Evolutionary conservation across 2,329 filamentous ascomycete species (phyloP), one percentile per base, ranked within the genome.

Genomic region (Metarhizium robertsii): DNA sequence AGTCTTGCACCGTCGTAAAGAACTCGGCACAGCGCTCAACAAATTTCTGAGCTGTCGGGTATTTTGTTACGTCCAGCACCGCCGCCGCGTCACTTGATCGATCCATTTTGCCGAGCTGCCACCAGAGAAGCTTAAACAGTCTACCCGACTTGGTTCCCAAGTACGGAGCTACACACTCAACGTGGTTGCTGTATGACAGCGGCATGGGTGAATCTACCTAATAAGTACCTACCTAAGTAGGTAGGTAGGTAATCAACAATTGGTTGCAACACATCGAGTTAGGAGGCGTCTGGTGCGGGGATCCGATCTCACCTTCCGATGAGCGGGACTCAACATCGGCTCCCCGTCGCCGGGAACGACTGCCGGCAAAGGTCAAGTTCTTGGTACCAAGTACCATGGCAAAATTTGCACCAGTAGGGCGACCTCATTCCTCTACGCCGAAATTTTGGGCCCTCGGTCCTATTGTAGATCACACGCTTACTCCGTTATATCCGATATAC

Each of bases 1-100:
- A 53, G 57, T 70, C 64, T 52, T 68, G 60, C 2, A 69, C 63
- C 45, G 66, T 61, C 10, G 62, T 56, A 7, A 69, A 61, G 52
- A 70, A 69, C 38, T 69, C 64, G 54, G 55, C 53, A 53, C 66
- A 68, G 43, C 66, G 57, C 4, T 59, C 42, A 0, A 69, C 63
- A 16, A 69, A 61, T 32, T 64, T 60, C 16, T 62, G 58, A 2
- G 67, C 67, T 13, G 61, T 65, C 2, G 68, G 64, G 59, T 65
- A 65, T 53, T 64, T 61, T 6, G 53, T 43, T 4, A 57, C 52
- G 32, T 57, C 57, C 29, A 58, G 49, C 20, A 53, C 54, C 34
- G 51, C 52, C 4, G 54, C 49, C 1, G 47, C 45, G 38, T 50
- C 45, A n/a, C 51, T 54, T 40, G 25, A 16, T 18, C 18, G 10